These are phyloP conservation scores for Davidsoniella neocaledoniae DNA, from an alignment of 2,329 filamentous ascomycete genomes.

Conservation along the genomic window DNA sequence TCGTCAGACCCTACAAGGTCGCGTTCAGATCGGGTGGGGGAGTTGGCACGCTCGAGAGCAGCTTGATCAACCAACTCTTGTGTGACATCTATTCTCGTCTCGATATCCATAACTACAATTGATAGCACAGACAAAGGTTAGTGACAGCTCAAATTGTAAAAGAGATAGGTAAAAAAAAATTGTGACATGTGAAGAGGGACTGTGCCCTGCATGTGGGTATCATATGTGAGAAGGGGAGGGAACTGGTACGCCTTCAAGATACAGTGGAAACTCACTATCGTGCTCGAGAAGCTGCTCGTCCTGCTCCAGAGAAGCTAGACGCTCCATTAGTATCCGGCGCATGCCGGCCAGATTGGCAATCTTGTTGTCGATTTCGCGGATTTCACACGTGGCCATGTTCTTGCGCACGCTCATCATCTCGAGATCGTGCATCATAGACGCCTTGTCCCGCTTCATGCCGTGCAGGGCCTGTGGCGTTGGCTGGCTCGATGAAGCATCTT, in stretches of 20 bases:
- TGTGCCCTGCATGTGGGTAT: too few relatives aligned
- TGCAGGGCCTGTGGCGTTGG: slow-evolving; percentile 50
- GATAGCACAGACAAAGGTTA: neutral
- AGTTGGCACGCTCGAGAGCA: slow-evolving; percentile 35
- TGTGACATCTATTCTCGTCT: slow-evolving; percentile 43
- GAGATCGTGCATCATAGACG: slow-evolving; percentile 63
- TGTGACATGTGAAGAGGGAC: too few relatives aligned
- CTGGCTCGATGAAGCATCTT: slow-evolving; percentile 34
- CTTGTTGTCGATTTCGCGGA: slow-evolving; percentile 91
- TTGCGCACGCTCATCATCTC: slow-evolving; percentile 88
- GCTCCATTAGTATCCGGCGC: slow-evolving; percentile 79
- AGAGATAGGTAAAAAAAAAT: neutral
- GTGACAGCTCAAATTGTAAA: neutral
- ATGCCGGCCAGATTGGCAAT: slow-evolving; percentile 85
- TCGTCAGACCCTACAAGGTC: slow-evolving; percentile 35
- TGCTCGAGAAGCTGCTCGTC: slow-evolving; percentile 83
- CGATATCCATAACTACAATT: slow-evolving; percentile 41
- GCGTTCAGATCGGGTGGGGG: slow-evolving; percentile 35
- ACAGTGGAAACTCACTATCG: slow-evolving; percentile 45
- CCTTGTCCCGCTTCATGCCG: slow-evolving; percentile 65
- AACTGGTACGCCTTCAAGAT: neutral
- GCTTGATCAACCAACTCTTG: slow-evolving; percentile 43
- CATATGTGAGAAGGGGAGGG: neutral
- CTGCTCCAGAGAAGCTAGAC: slow-evolving; percentile 71
- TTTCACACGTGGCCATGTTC: slow-evolving; percentile 94